phyloP scores from a whole-genome alignment of 805 yeast species.

The Candida odintsovae region DNA sequence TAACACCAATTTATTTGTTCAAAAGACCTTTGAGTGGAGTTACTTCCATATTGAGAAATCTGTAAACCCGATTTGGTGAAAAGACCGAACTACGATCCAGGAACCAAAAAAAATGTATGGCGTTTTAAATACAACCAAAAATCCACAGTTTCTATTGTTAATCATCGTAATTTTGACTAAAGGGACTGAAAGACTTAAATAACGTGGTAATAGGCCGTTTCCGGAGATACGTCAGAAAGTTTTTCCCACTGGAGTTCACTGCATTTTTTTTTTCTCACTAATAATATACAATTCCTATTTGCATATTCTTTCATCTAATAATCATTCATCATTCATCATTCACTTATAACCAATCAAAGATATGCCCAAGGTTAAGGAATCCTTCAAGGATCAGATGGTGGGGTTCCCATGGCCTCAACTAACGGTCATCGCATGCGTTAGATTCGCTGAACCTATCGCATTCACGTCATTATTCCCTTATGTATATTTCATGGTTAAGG shows the following conservation, averaged over 20 bases:
- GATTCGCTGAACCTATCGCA: slow-evolving; percentile 59
- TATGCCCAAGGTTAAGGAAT: slow-evolving; percentile 10
- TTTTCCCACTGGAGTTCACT: too few relatives aligned
- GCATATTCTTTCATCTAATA: too few relatives aligned
- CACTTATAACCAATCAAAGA: neutral
- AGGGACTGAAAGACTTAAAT: too few relatives aligned
- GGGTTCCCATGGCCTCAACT: slow-evolving; percentile 54
- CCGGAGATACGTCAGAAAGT: too few relatives aligned
- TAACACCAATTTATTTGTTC: too few relatives aligned
- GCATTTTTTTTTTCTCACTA: too few relatives aligned
- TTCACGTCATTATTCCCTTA: slow-evolving; percentile 62
- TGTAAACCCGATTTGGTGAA: neutral
- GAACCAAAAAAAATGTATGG: neutral
- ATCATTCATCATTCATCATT: neutral
- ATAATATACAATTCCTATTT: too few relatives aligned
- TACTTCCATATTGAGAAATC: neutral
- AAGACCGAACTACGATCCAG: neutral
- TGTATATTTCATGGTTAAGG: slow-evolving; percentile 57
- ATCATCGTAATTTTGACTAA: too few relatives aligned
- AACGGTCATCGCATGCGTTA: slow-evolving; percentile 34
- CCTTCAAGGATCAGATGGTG: slow-evolving; percentile 44
- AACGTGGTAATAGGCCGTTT: too few relatives aligned
- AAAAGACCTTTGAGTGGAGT: too few relatives aligned
- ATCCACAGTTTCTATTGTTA: too few relatives aligned
- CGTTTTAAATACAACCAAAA: neutral